Conservation (phyloP, 169 alveolate genomes). For the Eimeria praecox region DNA sequence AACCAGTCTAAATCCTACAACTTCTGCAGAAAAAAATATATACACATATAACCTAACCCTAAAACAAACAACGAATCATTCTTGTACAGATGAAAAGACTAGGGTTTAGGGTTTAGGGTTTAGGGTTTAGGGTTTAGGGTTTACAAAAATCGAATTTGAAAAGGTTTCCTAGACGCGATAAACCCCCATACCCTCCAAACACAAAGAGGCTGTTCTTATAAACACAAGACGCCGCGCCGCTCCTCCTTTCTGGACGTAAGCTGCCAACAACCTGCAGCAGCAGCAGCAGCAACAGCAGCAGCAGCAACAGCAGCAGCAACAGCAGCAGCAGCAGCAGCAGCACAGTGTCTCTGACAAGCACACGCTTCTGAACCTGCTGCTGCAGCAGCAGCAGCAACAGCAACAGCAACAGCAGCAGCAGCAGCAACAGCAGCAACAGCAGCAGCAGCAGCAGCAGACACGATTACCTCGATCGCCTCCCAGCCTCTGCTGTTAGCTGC, state of each 20-base stretch:
- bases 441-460: constrained; percentile 40
- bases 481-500: constrained; percentile 14
- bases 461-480: constrained; percentile 2
- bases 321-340: not conserved
- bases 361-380: not conserved
- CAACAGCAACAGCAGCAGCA: constrained; percentile 17
- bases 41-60: too few species aligned
- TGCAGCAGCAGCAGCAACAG: not conserved
- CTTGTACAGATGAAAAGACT: too few species aligned
- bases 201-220: constrained; percentile 85
- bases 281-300: constrained; percentile 47
- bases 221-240: constrained; percentile 74
- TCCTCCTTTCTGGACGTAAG: constrained; percentile 11
- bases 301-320: not conserved
- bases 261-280: constrained; percentile 50
- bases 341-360: not conserved
- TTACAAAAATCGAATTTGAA: constrained; percentile 86
- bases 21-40: too few species aligned
- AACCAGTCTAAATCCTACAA: constrained; percentile 13
- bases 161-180: constrained; percentile 88
- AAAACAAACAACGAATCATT: too few species aligned
- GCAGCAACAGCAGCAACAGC: not conserved
- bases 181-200: constrained; percentile 92
- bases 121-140: constrained; percentile 20
- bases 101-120: constrained; percentile 24